Evolutionary conservation across 768 basidiomycete genomes (phyloP), one percentile per base, ranked within the genome.

Genomic region (Lanmaoa pseudosensibilis): DNA sequence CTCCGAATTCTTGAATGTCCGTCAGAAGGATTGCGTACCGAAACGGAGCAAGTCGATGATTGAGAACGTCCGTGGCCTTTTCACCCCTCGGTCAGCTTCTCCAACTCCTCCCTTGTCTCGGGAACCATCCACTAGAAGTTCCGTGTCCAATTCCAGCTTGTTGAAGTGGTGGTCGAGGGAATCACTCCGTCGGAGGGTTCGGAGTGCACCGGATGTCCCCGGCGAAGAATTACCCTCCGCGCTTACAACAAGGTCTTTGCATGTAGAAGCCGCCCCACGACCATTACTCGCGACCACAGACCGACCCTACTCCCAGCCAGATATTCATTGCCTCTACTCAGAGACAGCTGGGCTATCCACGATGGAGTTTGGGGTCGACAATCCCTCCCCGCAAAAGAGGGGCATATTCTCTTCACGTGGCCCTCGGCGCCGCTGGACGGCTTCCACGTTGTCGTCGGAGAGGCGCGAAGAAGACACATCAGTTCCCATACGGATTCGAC

Each of bases 61-160:
- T 46, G 83, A 80, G 59, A 86, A 83, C 61, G 82, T 88, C 54
- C 81, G 78, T 61, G 82, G 77, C 19, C 74, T 89, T 50, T 87
- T 89, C 62, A 71, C 75, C 27, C 74, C 82, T 49, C 80, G 79
- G 1, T 70, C 82, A 5, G 55, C 65, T 15, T 78, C 81, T 16
- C 75, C 81, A 6, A 63, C 72, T 44, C 59, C 70, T 34, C 60
- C 70, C 6, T 56, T 74, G 58, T 65, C 61, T 46, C 67, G 65
- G 10, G 65, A 63, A 27, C 48, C 64, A 23, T 74, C 72, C 34
- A 54, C 62, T 15, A 62, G 63, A 40, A 64, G 66, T 54, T 67
- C 60, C 47, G 72, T 59, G 49, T 68, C 69, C 25, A 65, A 59
- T 56, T 66, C 70, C 15, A 67, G 71, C 60, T 64, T 74, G 58